phyloP scores from a whole-genome alignment of 495 filamentous ascomycete genomes.

The Polyplosphaeria fusca region DNA sequence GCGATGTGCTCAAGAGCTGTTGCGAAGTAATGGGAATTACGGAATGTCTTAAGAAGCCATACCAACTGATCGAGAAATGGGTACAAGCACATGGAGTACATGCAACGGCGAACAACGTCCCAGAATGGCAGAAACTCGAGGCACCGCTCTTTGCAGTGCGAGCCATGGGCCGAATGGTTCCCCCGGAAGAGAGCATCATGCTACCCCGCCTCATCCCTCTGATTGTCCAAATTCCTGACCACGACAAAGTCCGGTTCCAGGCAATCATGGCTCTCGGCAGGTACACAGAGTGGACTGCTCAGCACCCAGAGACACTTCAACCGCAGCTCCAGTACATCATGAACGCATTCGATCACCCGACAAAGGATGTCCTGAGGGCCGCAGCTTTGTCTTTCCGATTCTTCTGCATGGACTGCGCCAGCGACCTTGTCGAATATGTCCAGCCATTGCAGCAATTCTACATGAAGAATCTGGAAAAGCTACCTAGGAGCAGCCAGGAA shows the following conservation, averaged over 20 bases:
- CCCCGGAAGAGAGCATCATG: slow-evolving; percentile 77
- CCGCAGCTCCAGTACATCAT: slow-evolving; percentile 93
- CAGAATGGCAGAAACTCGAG: slow-evolving; percentile 94
- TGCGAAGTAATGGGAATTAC: slow-evolving; percentile 92
- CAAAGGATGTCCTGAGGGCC: slow-evolving; percentile 83
- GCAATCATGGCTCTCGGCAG: slow-evolving; percentile 94
- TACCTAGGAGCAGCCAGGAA: slow-evolving; percentile 83
- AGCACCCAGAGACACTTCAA: slow-evolving; percentile 87
- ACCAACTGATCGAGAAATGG: slow-evolving; percentile 80
- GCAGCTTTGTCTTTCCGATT: slow-evolving; percentile 94
- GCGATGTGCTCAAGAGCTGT: slow-evolving; percentile 95
- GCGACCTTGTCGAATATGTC: slow-evolving; percentile 75
- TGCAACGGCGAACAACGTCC: slow-evolving; percentile 69
- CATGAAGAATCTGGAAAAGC: slow-evolving; percentile 75
- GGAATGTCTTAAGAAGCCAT: slow-evolving; percentile 84
- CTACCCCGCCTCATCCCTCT: slow-evolving; percentile 86
- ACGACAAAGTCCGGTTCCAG: slow-evolving; percentile 94
- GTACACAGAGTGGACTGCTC: slow-evolving; percentile 96
- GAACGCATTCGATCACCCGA: slow-evolving; percentile 77
- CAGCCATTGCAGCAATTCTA: slow-evolving; percentile 87
- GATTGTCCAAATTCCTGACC: slow-evolving; percentile 88
- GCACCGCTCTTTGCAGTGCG: slow-evolving; percentile 92
- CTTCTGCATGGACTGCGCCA: slow-evolving; percentile 90
- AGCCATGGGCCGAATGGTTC: slow-evolving; percentile 97
- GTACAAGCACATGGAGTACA: slow-evolving; percentile 74